Evolutionary conservation across 176 grass and related monocot genomes (phyloP).

Genomic region (Saccharum officinarum): DNA sequence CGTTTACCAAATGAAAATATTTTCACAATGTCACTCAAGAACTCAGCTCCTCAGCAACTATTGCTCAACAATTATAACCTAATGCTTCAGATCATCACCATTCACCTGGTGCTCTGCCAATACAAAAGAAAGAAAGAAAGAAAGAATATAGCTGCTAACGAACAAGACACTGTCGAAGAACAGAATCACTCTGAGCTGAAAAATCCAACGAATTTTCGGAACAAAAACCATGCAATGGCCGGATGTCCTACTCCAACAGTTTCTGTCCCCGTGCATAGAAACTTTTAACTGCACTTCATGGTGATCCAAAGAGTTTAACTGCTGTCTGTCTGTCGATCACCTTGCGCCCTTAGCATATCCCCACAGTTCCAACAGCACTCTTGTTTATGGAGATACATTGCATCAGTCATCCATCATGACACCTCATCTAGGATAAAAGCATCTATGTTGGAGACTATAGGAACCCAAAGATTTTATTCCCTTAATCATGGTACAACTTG

Average conservation of each 20-base stretch:
- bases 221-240: constrained; percentile 52
- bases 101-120: not conserved
- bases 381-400: not conserved
- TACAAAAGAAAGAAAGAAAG: not conserved
- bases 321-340: not conserved
- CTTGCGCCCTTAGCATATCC: not conserved
- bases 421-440: not conserved
- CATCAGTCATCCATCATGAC: not conserved
- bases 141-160: constrained; percentile 1
- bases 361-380: not conserved
- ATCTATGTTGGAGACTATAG: not conserved
- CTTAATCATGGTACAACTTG: too few species aligned
- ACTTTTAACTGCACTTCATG: not conserved
- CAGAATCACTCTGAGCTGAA: constrained; percentile 14
- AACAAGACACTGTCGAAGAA: not conserved
- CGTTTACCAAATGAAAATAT: not conserved
- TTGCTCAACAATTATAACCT: too few species aligned
- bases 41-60: not conserved
- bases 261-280: not conserved
- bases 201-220: not conserved
- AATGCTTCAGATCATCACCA: not conserved
- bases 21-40: constrained; percentile 12
- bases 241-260: constrained; percentile 57
- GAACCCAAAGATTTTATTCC: too few species aligned
- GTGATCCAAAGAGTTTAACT: too few species aligned